Evolutionary conservation across 495 filamentous ascomycete species (phyloP).

Genomic region (Rhypophila decipiens): DNA sequence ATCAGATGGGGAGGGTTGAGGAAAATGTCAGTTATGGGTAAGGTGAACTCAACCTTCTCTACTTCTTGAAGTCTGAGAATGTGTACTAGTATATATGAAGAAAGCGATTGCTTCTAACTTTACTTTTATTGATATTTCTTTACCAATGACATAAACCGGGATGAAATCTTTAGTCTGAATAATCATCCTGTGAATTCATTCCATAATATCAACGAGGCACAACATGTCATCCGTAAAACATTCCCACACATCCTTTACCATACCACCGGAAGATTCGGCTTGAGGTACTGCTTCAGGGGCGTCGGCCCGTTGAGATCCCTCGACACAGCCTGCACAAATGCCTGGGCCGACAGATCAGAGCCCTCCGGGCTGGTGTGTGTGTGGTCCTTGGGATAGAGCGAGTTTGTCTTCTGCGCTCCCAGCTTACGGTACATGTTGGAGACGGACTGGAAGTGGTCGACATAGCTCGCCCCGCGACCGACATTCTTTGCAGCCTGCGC

Average conservation of each 20-base stretch:
- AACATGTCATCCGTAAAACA: background rate
- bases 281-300: constrained; percentile 20
- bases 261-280: constrained; percentile 12
- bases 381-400: constrained; percentile 53
- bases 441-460: constrained; percentile 56
- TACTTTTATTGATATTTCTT: too few relatives aligned
- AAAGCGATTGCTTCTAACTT: too few relatives aligned
- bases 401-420: constrained; percentile 40
- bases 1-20: too few relatives aligned
- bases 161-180: too few relatives aligned
- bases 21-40: too few relatives aligned
- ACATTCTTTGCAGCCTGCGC: constrained; percentile 41
- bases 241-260: constrained; percentile 9
- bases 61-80: too few relatives aligned
- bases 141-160: too few relatives aligned
- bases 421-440: constrained; percentile 46
- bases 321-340: constrained; percentile 55
- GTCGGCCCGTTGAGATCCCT: constrained; percentile 35
- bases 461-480: constrained; percentile 40
- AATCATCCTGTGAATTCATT: too few relatives aligned
- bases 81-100: too few relatives aligned
- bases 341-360: constrained; percentile 51
- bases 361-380: constrained; percentile 58
- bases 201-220: too few relatives aligned
- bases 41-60: too few relatives aligned